Evolutionary conservation across 2,329 filamentous ascomycete genomes (phyloP), one percentile per base, ranked within the genome.

Genomic region (Beauveria caledonica): DNA sequence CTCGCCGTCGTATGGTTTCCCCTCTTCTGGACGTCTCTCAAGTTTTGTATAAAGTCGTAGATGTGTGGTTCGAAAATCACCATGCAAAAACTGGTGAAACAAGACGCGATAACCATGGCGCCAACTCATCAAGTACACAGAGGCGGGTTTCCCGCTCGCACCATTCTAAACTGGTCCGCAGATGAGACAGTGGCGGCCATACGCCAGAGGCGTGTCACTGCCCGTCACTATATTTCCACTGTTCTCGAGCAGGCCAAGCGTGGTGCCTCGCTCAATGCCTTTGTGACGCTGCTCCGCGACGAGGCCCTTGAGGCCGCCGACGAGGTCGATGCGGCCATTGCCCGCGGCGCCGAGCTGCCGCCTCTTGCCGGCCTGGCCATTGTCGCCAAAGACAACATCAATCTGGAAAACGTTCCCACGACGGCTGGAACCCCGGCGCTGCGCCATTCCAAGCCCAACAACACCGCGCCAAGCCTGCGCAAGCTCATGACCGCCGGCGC

Each of bases 401-500:
- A 66, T 48, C 19, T 66, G 21, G 39, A 53, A 5, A 60, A 62
- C 4, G 2, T 64, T 5, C 55, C 59, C 1, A 66, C 64, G 2
- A 66, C 62, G 11, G 54, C 51, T 15, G 61, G 65, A 46, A 63
- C 64, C n/a, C 59, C 56, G 19, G 60, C 64, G 42, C 56, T 65
- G 17, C 29, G 49, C 36, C 25, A 55, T 42, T 45, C 61, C 19
- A n/a, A 53, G 19, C 53, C 63, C 23, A 21, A 40, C 15, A 58
- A 42, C 2, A 66, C 65, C 2, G 65, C 65, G 3, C 65, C 62
- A 9, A 63, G 63, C 21, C 46, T 66, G 27, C 64, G 60, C 29
- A 63, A 63, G 52, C 60, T 66, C 36, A 61, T 66, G n/a, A 51
- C 54, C 0, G 70, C 66, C 1, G 71, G 71, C 0, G 71, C 66